A percentile compares a stretch with the other conserved stretches of the same genome.
Conservation (phyloP, 164 flowering plant genomes). For the Cinnamomum chago region DNA sequence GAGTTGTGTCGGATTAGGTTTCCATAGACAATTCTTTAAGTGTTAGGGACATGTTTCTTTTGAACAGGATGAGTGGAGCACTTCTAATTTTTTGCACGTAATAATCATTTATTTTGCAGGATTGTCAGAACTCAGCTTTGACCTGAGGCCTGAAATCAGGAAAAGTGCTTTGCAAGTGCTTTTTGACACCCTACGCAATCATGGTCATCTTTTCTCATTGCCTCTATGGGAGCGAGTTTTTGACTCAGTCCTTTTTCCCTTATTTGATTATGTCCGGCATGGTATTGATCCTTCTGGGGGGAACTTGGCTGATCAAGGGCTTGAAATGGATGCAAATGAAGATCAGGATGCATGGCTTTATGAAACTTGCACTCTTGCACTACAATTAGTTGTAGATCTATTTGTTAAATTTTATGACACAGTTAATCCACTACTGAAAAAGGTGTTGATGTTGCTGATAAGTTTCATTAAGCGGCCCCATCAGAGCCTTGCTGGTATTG, state of each 20-base stretch:
- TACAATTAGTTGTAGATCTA: constrained; percentile 92
- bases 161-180: constrained; percentile 85
- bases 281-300: constrained; percentile 86
- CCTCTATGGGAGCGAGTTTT: constrained; percentile 93
- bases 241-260: constrained; percentile 93
- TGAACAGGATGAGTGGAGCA: too few species aligned
- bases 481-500: constrained; percentile 98
- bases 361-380: constrained; percentile 95
- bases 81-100: neutral
- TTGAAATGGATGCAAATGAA: constrained; percentile 53
- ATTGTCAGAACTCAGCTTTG: constrained; percentile 96
- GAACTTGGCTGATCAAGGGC: constrained; percentile 39
- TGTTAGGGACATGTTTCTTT: neutral
- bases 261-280: constrained; percentile 96
- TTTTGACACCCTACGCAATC: constrained; percentile 86
- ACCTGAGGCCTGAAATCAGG: constrained; percentile 90
- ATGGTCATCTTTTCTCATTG: constrained; percentile 92
- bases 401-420: constrained; percentile 89
- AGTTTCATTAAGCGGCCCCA: constrained; percentile 95
- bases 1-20: constrained; percentile 11
- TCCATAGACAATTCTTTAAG: neutral
- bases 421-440: constrained; percentile 81
- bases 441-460: constrained; percentile 71
- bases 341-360: constrained; percentile 99
- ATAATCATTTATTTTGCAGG: constrained; percentile 42